These are phyloP conservation scores for Stachybotrys elegans DNA, from an alignment of 2,329 filamentous ascomycete species.

Conservation along the genomic window DNA sequence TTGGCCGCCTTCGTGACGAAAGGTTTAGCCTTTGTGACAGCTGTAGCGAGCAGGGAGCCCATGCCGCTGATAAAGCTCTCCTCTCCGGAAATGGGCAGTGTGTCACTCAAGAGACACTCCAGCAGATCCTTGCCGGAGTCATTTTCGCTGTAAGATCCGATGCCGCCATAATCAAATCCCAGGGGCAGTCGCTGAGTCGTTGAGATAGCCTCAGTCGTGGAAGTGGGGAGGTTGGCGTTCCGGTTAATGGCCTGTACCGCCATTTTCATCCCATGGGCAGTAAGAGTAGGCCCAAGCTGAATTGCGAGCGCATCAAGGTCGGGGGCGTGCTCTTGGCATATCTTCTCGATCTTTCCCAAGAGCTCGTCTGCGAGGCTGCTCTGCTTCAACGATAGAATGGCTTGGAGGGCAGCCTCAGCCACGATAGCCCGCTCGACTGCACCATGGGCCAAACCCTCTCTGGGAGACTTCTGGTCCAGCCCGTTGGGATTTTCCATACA, in stretches of 20 bases:
- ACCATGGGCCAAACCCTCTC: no score
- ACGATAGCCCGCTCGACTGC: conserved; percentile 8
- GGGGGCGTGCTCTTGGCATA: conserved; percentile 8
- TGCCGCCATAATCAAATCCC: no score
- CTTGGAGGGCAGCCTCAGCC: conserved; percentile 10
- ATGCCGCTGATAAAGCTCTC: conserved; percentile 3
- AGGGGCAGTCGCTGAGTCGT: conserved; percentile 5
- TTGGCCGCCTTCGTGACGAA: conserved; percentile 4
- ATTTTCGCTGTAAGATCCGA: not conserved
- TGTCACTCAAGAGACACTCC: no score
- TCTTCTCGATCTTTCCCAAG: conserved; percentile 9
- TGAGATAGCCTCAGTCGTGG: not conserved
- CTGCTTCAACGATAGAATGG: conserved; percentile 9
- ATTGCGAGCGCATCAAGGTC: conserved; percentile 8
- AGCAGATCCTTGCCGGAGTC: conserved; percentile 6
- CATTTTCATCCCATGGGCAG: no score
- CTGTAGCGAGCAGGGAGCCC: no score
- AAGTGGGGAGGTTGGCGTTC: no score
- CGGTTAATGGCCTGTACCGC: no score
- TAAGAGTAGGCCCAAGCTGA: conserved; percentile 1
- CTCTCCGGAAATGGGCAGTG: conserved; percentile 10
- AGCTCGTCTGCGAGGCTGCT: conserved; percentile 13
- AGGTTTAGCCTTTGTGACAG: conserved; percentile 8
- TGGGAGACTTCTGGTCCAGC: no score
- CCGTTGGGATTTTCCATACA: no score